Evolutionary conservation across 2,329 filamentous ascomycete species (phyloP), one percentile per base, ranked within the genome.

Genomic region (Microcyclosporella mali): DNA sequence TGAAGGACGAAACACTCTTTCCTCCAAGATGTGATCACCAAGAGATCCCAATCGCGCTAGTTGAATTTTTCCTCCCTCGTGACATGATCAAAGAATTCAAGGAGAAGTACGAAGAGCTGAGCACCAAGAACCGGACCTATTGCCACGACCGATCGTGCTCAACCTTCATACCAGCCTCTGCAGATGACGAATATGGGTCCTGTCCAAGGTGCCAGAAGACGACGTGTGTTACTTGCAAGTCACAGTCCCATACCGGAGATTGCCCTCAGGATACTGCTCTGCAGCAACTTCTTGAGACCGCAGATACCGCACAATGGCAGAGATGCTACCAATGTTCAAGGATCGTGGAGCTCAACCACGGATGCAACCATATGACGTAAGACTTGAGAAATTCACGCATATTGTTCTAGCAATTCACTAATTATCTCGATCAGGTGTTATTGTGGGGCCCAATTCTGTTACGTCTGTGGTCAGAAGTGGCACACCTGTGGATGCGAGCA

Each of bases 311-410:
- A 3, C 65, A 68, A 1, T 81, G 77, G 77, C 70, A 75, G 55
- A 62, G 69, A 2, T 81, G 78, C 45, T 56, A 54, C 3, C 43
- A 48, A 0, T 81, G 78, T 49, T 51, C 48, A 2, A 45, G 62
- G 1, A 27, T 81, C 10, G 66, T 81, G 0, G 74, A 79, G 57
- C 58, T 77, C 0, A 21, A 55, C 0, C n/a, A 28, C 0, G 77
- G 78, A 1, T 81, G 78, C 46, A 65, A 74, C 38, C 77, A 81
- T 39, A 80, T 81, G 3, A 75, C 47, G 77, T 80, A 70, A 66
- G 10, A 18, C 59, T 33, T 0, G 75, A 69, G 19, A 0, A 0
- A 0, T 75, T 12, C 3, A 37, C 12, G 39, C 12, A 42, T 19
- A 11, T 3, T 15, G 4, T 11, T 19, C 35, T 43, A n/a, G 40